Evolutionary conservation across 148 eudicot species (phyloP).

Genomic region (Beta vulgaris): DNA sequence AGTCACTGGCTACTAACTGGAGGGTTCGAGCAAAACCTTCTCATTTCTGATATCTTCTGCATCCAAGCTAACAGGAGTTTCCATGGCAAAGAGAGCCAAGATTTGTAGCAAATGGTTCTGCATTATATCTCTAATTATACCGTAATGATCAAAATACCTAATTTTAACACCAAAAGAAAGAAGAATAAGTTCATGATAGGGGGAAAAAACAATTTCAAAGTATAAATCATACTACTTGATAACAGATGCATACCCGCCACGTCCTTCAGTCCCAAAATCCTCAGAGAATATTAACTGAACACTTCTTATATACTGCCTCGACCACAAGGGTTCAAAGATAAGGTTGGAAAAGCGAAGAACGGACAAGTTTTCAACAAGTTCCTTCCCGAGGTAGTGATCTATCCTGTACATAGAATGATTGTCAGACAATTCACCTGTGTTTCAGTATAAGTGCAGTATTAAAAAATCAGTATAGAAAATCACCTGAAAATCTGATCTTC

Average conservation of each 20-base stretch:
- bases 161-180: slow-evolving; percentile 13
- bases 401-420: slow-evolving; percentile 51
- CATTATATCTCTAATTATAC: slow-evolving; percentile 96
- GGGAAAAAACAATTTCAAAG: neutral
- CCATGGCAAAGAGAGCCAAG: slow-evolving; percentile 97
- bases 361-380: slow-evolving; percentile 92
- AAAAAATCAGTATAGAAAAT: neutral
- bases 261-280: slow-evolving; percentile 98
- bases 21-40: slow-evolving; percentile 49
- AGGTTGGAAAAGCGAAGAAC: slow-evolving; percentile 98
- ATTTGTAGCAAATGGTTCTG: slow-evolving; percentile 98
- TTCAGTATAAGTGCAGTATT: neutral
- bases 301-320: slow-evolving; percentile 91
- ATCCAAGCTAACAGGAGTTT: slow-evolving; percentile 96
- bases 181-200: slow-evolving; percentile 19
- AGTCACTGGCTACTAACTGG: neutral
- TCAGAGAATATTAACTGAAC: slow-evolving; percentile 94
- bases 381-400: slow-evolving; percentile 96
- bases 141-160: slow-evolving; percentile 92
- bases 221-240: neutral
- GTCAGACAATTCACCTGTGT: slow-evolving; percentile 11
- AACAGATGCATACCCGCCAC: slow-evolving; percentile 76
- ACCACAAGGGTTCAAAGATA: slow-evolving; percentile 95
- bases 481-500: slow-evolving; percentile 98
- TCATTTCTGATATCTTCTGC: slow-evolving; percentile 98